Evolutionary conservation across 345 rosid genomes (phyloP).

Genomic region (Populus euphratica): DNA sequence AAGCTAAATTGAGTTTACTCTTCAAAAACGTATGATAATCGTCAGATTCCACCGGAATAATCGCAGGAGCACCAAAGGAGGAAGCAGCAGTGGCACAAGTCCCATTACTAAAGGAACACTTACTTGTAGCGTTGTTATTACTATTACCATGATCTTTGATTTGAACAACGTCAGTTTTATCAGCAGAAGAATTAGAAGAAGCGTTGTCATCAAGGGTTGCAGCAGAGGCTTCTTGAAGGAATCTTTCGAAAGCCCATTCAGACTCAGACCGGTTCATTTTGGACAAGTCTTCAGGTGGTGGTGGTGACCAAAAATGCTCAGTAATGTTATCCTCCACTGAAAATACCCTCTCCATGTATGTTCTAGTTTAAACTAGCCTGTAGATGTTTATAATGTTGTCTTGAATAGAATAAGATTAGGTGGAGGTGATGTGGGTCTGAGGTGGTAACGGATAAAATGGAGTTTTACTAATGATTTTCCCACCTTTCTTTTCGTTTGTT

Average conservation of each 20-base stretch:
- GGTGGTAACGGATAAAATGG: constrained; percentile 24
- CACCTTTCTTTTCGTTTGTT: neutral
- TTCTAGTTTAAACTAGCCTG: neutral
- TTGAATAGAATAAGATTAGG: neutral
- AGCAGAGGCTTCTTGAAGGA: constrained; percentile 21
- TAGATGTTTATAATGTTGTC: neutral
- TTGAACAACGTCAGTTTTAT: constrained; percentile 10
- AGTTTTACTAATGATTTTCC: neutral
- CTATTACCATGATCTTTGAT: neutral
- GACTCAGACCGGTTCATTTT: constrained; percentile 27
- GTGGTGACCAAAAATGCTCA: constrained; percentile 14
- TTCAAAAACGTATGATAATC: constrained; percentile 24
- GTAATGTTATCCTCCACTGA: constrained; percentile 13
- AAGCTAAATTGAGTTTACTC: constrained; percentile 28
- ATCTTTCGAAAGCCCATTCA: constrained; percentile 29
- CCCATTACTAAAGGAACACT: neutral
- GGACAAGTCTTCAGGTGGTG: neutral
- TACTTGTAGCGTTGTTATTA: neutral
- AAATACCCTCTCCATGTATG: constrained; percentile 21
- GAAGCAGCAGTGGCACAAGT: neutral
- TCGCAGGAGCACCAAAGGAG: neutral
- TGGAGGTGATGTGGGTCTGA: constrained; percentile 24
- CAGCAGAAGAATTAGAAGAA: constrained; percentile 9
- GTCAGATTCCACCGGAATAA: constrained; percentile 24
- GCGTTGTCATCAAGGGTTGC: neutral